Evolutionary conservation across 345 rosid species (phyloP).

Genomic region (Geranium brycei): DNA sequence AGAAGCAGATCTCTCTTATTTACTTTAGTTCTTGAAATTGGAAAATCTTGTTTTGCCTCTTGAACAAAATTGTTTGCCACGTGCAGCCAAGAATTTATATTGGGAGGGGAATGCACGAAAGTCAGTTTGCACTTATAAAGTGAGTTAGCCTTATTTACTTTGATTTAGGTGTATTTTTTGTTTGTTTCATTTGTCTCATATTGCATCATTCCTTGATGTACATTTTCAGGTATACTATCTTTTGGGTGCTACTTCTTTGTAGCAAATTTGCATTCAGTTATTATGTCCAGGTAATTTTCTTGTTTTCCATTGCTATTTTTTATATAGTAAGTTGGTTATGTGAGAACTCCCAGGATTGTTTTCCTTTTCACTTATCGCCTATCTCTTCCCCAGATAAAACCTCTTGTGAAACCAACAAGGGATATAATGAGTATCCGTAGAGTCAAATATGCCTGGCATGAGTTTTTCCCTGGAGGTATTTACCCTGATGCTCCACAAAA

Average conservation of each 20-base stretch:
- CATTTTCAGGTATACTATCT: constrained; percentile 66
- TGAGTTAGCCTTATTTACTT: constrained; percentile 23
- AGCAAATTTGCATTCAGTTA: constrained; percentile 67
- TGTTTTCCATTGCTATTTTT: constrained; percentile 4
- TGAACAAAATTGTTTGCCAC: constrained; percentile 1
- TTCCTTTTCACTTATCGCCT: background rate
- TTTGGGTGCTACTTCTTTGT: constrained; percentile 72
- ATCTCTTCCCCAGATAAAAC: constrained; percentile 41
- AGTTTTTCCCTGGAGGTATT: constrained; percentile 71
- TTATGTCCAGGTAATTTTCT: constrained; percentile 51
- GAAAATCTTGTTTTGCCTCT: background rate
- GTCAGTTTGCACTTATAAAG: constrained; percentile 82
- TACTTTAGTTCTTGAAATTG: background rate
- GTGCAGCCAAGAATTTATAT: constrained; percentile 85
- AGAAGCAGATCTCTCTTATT: background rate
- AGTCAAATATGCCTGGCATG: constrained; percentile 78
- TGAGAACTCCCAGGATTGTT: background rate
- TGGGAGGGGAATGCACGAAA: constrained; percentile 99
- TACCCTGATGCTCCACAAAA: constrained; percentile 8
- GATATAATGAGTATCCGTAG: constrained; percentile 61
- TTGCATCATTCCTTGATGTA: constrained; percentile 1
- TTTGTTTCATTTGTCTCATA: constrained; percentile 3
- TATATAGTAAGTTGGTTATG: background rate
- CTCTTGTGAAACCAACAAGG: constrained; percentile 81
- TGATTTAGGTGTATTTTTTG: background rate